Conservation (phyloP, 2,329 filamentous ascomycete species). For the Alternaria incomplexa region DNA sequence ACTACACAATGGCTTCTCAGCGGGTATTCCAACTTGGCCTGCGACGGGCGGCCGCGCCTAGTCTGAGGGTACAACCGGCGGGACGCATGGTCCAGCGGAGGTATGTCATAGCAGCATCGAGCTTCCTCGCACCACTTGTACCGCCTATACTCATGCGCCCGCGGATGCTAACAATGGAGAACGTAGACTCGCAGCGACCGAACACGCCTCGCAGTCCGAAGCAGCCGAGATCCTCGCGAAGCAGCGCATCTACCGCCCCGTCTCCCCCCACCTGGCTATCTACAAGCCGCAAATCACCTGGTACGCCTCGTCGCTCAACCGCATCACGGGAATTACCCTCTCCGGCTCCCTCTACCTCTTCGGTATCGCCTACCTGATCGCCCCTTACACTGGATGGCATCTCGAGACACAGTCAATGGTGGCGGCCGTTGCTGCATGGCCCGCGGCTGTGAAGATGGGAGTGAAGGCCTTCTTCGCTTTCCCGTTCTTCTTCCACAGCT, state of each 20-base stretch:
- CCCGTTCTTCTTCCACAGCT: conserved; percentile 71
- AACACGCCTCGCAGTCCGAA: conserved; percentile 62
- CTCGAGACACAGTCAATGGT: conserved; percentile 69
- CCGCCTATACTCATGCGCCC: neutral
- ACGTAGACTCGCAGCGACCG: conserved; percentile 59
- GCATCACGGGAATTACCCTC: conserved; percentile 79
- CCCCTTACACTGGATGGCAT: conserved; percentile 76
- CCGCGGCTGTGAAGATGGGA: conserved; percentile 62
- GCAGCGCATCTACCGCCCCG: conserved; percentile 81
- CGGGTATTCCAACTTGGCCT: conserved; percentile 54
- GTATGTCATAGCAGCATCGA: conserved; percentile 45
- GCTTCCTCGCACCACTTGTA: conserved; percentile 1
- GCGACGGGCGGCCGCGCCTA: conserved; percentile 50
- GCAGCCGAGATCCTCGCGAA: conserved; percentile 72
- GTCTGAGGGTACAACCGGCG: conserved; percentile 48
- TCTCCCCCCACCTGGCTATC: conserved; percentile 84
- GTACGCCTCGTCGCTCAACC: conserved; percentile 77
- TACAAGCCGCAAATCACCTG: conserved; percentile 88
- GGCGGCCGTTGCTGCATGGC: conserved; percentile 68
- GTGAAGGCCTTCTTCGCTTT: conserved; percentile 66
- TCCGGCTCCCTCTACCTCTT: conserved; percentile 80
- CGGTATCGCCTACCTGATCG: conserved; percentile 78
- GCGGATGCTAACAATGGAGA: conserved; percentile 13
- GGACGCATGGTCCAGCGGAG: conserved; percentile 55
- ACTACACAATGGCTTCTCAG: conserved; percentile 51